Conservation (phyloP, 2,329 filamentous ascomycete genomes). For the Paracoccidioides lutzii region DNA sequence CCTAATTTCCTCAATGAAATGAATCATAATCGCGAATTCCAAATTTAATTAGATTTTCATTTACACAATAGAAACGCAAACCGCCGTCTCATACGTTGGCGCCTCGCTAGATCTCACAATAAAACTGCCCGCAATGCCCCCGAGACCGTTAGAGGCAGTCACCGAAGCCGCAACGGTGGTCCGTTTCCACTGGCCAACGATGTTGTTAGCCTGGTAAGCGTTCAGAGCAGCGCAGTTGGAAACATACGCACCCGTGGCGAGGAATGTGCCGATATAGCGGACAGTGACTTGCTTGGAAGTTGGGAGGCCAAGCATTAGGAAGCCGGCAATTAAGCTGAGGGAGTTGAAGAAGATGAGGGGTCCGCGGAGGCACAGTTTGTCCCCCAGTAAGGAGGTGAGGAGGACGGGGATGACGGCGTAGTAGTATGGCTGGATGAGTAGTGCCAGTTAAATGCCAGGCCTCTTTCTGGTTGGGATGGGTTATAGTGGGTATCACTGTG, state of each 20-base stretch:
- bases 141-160: constrained; percentile 49
- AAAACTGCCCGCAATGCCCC: constrained; percentile 53
- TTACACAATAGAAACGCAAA: constrained; percentile 52
- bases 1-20: not conserved
- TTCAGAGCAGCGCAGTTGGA: constrained; percentile 57
- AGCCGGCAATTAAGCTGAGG: constrained; percentile 48
- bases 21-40: not conserved
- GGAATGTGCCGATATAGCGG: constrained; percentile 51
- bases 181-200: constrained; percentile 52
- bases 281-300: constrained; percentile 41
- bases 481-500: not conserved
- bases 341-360: constrained; percentile 55
- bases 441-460: constrained; percentile 1
- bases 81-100: constrained; percentile 50
- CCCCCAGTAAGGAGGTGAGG: constrained; percentile 49
- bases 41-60: constrained; percentile 1
- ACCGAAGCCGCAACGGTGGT: constrained; percentile 49
- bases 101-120: constrained; percentile 51
- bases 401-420: constrained; percentile 53
- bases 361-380: constrained; percentile 46
- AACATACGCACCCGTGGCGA: constrained; percentile 55
- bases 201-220: constrained; percentile 50
- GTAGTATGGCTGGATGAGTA: constrained; percentile 43
- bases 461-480: not conserved
- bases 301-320: constrained; percentile 52